phyloP scores from a whole-genome alignment of 2,329 filamentous ascomycete species.

The Daldinia sp. region DNA sequence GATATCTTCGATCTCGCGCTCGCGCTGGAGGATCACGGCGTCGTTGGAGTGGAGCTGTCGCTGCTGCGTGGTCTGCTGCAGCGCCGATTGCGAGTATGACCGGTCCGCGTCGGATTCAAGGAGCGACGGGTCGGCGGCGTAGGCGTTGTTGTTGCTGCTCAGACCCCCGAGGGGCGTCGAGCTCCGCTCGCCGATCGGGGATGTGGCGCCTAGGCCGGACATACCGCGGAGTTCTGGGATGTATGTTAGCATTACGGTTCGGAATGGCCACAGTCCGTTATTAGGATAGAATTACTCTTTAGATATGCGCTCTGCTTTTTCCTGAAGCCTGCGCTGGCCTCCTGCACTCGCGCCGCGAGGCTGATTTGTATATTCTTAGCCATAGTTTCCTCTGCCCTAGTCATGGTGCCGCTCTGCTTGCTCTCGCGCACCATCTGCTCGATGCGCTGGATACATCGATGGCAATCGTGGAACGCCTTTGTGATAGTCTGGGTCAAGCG shows the following conservation, averaged over 20 bases:
- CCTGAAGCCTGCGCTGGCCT: constrained; percentile 88
- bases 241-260: not conserved
- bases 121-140: constrained; percentile 82
- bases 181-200: constrained; percentile 61
- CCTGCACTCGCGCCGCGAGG: constrained; percentile 85
- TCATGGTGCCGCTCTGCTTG: constrained; percentile 75
- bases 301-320: constrained; percentile 98
- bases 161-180: constrained; percentile 55
- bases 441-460: constrained; percentile 85
- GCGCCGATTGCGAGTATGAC: constrained; percentile 86
- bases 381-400: constrained; percentile 90
- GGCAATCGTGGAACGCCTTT: constrained; percentile 86
- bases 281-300: constrained; percentile 71
- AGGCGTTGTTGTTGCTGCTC: constrained; percentile 56
- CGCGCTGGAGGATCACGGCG: constrained; percentile 84
- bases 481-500: constrained; percentile 90
- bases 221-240: constrained; percentile 76
- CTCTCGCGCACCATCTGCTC: constrained; percentile 87
- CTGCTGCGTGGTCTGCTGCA: constrained; percentile 74
- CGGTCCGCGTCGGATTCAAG: constrained; percentile 94
- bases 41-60: constrained; percentile 79
- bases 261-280: constrained; percentile 21
- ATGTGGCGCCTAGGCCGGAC: constrained; percentile 63
- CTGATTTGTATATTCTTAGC: constrained; percentile 95
- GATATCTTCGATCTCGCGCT: constrained; percentile 97